These are phyloP conservation scores for Ceratocystis harringtonii DNA, from an alignment of 2,329 filamentous ascomycete species.

Conservation along the genomic window DNA sequence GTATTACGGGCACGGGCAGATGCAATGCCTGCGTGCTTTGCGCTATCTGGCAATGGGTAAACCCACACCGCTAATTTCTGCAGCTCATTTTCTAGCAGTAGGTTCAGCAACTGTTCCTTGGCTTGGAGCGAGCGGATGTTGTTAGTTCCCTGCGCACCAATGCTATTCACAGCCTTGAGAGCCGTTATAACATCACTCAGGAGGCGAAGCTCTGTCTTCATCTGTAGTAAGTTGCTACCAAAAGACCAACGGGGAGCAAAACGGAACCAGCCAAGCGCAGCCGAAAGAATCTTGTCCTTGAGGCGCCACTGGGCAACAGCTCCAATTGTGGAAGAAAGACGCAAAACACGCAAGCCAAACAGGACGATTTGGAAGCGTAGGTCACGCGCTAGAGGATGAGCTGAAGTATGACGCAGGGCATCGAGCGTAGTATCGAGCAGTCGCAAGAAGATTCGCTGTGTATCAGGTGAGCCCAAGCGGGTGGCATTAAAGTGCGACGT, in stretches of 20 bases:
- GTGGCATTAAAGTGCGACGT: slow-evolving; percentile 90
- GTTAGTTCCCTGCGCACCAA: slow-evolving; percentile 38
- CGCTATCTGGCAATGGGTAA: slow-evolving; percentile 49
- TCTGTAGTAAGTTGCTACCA: slow-evolving; percentile 79
- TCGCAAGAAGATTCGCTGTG: slow-evolving; percentile 66
- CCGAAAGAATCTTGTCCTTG: slow-evolving; percentile 78
- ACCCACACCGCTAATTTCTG: slow-evolving; percentile 79
- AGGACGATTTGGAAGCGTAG: slow-evolving; percentile 80
- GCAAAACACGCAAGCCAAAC: slow-evolving; percentile 65
- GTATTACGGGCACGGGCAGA: slow-evolving; percentile 17
- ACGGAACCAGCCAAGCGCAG: slow-evolving; percentile 77
- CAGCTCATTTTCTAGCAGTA: slow-evolving; percentile 74
- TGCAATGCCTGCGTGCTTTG: slow-evolving; percentile 24
- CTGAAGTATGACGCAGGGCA: slow-evolving; percentile 35
- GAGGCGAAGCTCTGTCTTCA: slow-evolving; percentile 81
- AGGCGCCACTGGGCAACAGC: slow-evolving; percentile 57
- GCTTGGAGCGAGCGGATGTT: slow-evolving; percentile 51
- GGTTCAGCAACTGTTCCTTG: slow-evolving; percentile 70
- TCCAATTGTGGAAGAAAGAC: slow-evolving; percentile 52
- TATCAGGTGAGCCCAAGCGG: slow-evolving; percentile 67
- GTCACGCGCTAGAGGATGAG: slow-evolving; percentile 77
- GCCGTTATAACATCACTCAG: slow-evolving; percentile 58
- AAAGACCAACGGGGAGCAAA: slow-evolving; percentile 81
- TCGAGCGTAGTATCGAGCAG: slow-evolving; percentile 66
- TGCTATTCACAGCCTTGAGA: slow-evolving; percentile 47